Conservation (phyloP, 768 basidiomycete species). For the Lentinula sp. region DNA sequence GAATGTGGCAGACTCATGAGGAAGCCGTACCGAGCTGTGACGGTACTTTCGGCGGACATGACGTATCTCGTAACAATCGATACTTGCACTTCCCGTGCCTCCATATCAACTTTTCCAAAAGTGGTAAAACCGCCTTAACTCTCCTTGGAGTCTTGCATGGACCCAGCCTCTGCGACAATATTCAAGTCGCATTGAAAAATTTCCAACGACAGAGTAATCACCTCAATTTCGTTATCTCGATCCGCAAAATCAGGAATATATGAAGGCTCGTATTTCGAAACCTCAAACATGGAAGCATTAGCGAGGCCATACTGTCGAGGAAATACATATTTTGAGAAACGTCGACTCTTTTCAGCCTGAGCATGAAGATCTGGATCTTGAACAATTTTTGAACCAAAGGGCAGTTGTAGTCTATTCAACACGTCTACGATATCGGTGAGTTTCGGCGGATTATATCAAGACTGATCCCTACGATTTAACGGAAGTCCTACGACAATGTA, state of each 20-base stretch:
- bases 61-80: constrained; percentile 49
- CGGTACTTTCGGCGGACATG: constrained; percentile 76
- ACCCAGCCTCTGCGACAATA: constrained; percentile 27
- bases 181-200: constrained; percentile 47
- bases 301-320: constrained; percentile 69
- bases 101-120: constrained; percentile 59
- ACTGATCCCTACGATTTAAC: constrained; percentile 45
- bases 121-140: constrained; percentile 45
- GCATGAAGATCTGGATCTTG: constrained; percentile 22
- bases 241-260: constrained; percentile 48
- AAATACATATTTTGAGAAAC: constrained; percentile 80
- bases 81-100: constrained; percentile 69
- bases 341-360: constrained; percentile 44
- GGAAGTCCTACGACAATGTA: constrained; percentile 61
- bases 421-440: constrained; percentile 41
- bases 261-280: constrained; percentile 20
- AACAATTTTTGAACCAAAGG: constrained; percentile 20
- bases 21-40: constrained; percentile 1
- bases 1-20: not conserved
- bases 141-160: constrained; percentile 68
- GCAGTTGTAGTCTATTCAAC: constrained; percentile 44
- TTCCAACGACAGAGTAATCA: constrained; percentile 17
- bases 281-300: constrained; percentile 43
- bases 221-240: constrained; percentile 69
- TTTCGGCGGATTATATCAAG: not conserved